Base-by-base conservation (phyloP, 2,329 filamentous ascomycete species). In the Hymenoscyphus fraxineus region DNA sequence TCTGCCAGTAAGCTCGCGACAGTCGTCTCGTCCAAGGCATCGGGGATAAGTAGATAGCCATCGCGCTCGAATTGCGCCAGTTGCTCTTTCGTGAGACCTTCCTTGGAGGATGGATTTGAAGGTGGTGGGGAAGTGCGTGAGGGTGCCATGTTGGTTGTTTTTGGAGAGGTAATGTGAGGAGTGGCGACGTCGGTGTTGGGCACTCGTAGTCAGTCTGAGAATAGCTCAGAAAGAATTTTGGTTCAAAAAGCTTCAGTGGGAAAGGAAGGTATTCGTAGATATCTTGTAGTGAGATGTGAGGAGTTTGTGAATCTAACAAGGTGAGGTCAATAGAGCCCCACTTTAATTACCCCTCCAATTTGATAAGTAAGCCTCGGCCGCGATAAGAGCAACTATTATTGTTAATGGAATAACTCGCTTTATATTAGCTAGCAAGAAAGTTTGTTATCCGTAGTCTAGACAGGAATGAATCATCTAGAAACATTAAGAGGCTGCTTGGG, bases 1-100 rank as follows among this genome's bases (percentile, higher is more conserved):
- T 96, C 92, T 66, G 79, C 76, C 19, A 97, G 85, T 3, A 97
- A 86, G 31, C 84, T 79, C 15, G 83, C 76, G 59, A 94, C 86
- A 19, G 89, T 91, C 0, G 82, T 76, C 0, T 83, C 82, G 10
- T 83, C 82, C 51, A 98, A 85, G 63, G 91, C 93, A 73, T 89
- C 78, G 1, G 91, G 91, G 72, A 99, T 85, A 72, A 98, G 84
- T 66, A 98, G 88, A 79, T 96, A 98, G 78, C 95, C 95, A 80
- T 98, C 91, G 60, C 85, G 81, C 71, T 89, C 77, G 82, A 96
- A 98, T 73, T 83, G 81, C 59, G 83, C 76, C 58, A 95, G 79
- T 75, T 97, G 93, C 39, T 85, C 81, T 55, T 86, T 77, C 16
- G 88, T 89, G 64, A 97, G 89, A 64, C 89, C 89, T 10, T 69